These are phyloP conservation scores for Cyberlindnera mississippiensis DNA, from an alignment of 805 yeast species.

Conservation along the genomic window DNA sequence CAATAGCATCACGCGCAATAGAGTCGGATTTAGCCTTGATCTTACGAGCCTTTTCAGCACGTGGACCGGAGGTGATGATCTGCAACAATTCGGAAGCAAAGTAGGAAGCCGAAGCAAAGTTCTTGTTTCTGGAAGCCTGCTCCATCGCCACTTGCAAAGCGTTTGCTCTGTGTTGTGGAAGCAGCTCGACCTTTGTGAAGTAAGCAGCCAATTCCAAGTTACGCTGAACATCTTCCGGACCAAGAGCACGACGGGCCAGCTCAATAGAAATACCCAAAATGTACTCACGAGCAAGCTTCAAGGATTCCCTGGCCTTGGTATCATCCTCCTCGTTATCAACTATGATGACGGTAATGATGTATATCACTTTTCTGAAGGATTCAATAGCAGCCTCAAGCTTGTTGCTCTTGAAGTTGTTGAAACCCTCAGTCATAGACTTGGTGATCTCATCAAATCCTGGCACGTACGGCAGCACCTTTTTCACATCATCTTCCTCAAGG, in stretches of 20 bases:
- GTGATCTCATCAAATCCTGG: constrained; percentile 72
- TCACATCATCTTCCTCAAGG: constrained; percentile 49
- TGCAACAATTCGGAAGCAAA: constrained; percentile 83
- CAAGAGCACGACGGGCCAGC: constrained; percentile 78
- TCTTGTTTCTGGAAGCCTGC: constrained; percentile 84
- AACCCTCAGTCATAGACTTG: constrained; percentile 61
- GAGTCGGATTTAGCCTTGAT: constrained; percentile 77
- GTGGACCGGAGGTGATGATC: constrained; percentile 66
- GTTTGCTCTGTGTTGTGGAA: constrained; percentile 76
- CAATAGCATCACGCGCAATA: constrained; percentile 79
- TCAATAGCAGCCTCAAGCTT: constrained; percentile 78
- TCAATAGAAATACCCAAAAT: constrained; percentile 91
- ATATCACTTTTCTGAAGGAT: constrained; percentile 73
- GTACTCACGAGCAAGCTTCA: constrained; percentile 80
- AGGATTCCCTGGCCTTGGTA: constrained; percentile 63
- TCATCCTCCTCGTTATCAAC: constrained; percentile 76
- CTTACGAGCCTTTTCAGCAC: constrained; percentile 85
- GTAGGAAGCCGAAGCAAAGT: constrained; percentile 81
- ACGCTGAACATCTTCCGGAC: constrained; percentile 68
- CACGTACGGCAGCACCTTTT: constrained; percentile 57
- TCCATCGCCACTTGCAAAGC: constrained; percentile 95
- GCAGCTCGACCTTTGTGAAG: constrained; percentile 81
- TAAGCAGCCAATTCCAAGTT: constrained; percentile 94
- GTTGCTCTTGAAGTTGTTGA: constrained; percentile 77
- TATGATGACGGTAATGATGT: constrained; percentile 65